A percentile compares a stretch with the other conserved stretches of the same genome.
phyloP scores from a whole-genome alignment of 306 rosid species.

The Cicer pinnatifidum region DNA sequence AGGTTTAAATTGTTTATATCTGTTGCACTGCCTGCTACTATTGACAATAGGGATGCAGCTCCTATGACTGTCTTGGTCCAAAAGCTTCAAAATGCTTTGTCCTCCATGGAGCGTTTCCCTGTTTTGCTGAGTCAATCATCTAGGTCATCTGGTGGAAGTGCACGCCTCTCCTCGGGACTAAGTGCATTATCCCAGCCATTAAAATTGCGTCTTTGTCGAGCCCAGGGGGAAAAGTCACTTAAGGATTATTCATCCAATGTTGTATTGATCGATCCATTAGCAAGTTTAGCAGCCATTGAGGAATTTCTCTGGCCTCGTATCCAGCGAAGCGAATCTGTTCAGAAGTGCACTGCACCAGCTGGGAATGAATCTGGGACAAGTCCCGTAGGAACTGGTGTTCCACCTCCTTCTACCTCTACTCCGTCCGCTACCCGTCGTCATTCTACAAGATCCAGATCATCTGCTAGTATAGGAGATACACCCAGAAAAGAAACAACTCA shows the following conservation, averaged over 20 bases:
- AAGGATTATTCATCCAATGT: conserved; percentile 92
- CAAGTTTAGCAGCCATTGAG: conserved; percentile 95
- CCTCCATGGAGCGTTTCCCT: conserved; percentile 96
- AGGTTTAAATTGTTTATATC: conserved; percentile 86
- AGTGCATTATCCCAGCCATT: conserved; percentile 92
- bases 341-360: conserved; percentile 65
- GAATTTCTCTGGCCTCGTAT: conserved; percentile 98
- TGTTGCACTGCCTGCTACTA: conserved; percentile 75
- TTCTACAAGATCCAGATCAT: conserved; percentile 84
- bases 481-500: conserved; percentile 66
- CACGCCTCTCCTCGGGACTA: conserved; percentile 92
- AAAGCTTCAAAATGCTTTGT: conserved; percentile 97
- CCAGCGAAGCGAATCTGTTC: conserved; percentile 86
- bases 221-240: conserved; percentile 89
- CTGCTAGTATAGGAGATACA: conserved; percentile 77
- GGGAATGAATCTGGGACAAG: conserved; percentile 89
- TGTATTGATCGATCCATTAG: conserved; percentile 90
- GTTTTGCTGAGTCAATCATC: conserved; percentile 96
- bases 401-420: conserved; percentile 68
- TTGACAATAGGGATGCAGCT: conserved; percentile 49
- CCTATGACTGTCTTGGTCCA: conserved; percentile 88
- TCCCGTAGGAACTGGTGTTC: conserved; percentile 71
- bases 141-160: conserved; percentile 88
- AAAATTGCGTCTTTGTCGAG: conserved; percentile 93
- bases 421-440: conserved; percentile 77